Evolutionary conservation across 1,139 yeast species (phyloP).

Genomic region (Hanseniaspora gamundiae): DNA sequence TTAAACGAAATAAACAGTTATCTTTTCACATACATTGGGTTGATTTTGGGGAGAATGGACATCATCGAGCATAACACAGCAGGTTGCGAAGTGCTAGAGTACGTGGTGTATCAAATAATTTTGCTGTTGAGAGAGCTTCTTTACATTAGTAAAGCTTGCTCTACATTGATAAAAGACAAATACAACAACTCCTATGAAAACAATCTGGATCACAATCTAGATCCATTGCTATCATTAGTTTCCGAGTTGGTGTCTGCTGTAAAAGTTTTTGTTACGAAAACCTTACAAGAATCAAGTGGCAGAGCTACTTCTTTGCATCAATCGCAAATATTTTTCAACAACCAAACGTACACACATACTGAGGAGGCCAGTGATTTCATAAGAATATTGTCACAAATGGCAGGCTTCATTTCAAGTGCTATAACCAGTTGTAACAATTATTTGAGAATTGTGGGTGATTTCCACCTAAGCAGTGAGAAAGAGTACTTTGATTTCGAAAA

Average conservation of each 20-base stretch:
- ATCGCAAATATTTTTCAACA: conserved; percentile 21
- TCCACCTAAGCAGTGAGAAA: conserved; percentile 51
- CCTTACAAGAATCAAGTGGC: conserved; percentile 14
- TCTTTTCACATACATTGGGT: conserved; percentile 55
- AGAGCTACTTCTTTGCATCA: conserved; percentile 12
- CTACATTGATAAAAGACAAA: conserved; percentile 20
- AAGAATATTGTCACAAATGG: conserved; percentile 51
- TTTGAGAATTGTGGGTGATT: conserved; percentile 56
- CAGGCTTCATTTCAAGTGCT: conserved; percentile 41
- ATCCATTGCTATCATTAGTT: conserved; percentile 44
- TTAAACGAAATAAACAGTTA: conserved; percentile 66
- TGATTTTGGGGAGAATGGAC: conserved; percentile 62
- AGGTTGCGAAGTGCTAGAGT: conserved; percentile 58
- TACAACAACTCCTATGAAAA: conserved; percentile 24
- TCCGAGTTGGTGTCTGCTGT: conserved; percentile 57
- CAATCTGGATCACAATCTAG: conserved; percentile 41
- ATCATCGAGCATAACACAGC: conserved; percentile 58
- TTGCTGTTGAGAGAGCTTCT: conserved; percentile 50
- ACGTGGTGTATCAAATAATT: conserved; percentile 56
- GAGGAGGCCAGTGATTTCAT: conserved; percentile 57
- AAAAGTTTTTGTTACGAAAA: conserved; percentile 46
- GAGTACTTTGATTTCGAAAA: conserved; percentile 60
- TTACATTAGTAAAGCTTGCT: conserved; percentile 44
- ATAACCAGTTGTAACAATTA: conserved; percentile 35
- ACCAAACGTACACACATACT: conserved; percentile 39